Base-by-base conservation (phyloP, 2,329 filamentous ascomycete species). In the Elsinoe arachidis region DNA sequence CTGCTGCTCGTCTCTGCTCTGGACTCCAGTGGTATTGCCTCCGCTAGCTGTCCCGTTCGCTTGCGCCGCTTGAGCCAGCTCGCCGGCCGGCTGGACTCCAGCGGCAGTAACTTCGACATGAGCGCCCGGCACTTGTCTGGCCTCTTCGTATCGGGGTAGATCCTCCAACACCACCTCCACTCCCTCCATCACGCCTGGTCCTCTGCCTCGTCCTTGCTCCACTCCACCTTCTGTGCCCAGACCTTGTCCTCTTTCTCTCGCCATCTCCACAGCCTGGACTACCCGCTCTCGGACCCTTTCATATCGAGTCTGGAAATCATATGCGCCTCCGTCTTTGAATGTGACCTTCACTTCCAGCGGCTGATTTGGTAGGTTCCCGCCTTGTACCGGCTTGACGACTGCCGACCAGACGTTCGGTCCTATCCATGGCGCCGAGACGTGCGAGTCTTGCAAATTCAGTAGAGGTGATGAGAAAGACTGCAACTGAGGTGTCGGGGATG, bases 281-380 rank as follows among this genome's bases (percentile, higher is more conserved):
- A 96, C 74, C 5, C 90, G 81, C 68, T 95, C 91, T 68, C 89
- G 90, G 62, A 96, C 84, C 57, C 87, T 80, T 65, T 95, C 89
- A 67, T 91, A 96, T 55, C 82, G 82, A 53, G 83, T 81, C 65
- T 91, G 86, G 68, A 95, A 97, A 64, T 96, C 90, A 70, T 87
- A 93, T 59, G 91, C 91, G n/a, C 92, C 92, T 43, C 92, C 92
- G 61, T 97, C 91, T 68, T 90, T 91, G 77, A 97, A 97, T 19
- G 86, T 90, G 65, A 96, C 80, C 69, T 88, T 90, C 63, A 95
- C 72, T 66, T 93, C 89, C 43, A 96, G 78, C 15, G 85, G 80
- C 61, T 89, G 80, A 19, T 86, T 78, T 4, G 85, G 74, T 53
- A 96, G 88, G 52, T 89, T 88, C 37, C 93, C 93, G 35, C 88